Evolutionary conservation across 2,329 filamentous ascomycete genomes (phyloP).

Genomic region (Trichoderma polysporum): DNA sequence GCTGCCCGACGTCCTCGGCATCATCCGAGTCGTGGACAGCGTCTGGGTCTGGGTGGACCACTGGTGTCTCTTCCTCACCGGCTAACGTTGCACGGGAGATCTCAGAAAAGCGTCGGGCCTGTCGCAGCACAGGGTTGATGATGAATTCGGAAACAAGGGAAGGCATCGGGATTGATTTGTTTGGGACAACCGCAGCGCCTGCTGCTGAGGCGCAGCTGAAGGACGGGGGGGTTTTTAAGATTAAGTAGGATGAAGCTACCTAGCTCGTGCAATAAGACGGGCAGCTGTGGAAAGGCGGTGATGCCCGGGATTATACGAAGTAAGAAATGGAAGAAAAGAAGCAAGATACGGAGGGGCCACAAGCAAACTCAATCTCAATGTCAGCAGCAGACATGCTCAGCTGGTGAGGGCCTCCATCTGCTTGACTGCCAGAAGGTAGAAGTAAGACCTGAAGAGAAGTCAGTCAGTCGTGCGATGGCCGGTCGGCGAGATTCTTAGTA

Average conservation of each 20-base stretch:
- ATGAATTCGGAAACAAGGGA: conserved; percentile 64
- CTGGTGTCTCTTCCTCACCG: conserved; percentile 34
- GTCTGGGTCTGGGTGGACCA: conserved; percentile 26
- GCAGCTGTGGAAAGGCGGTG: conserved; percentile 4
- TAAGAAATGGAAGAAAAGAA: not conserved
- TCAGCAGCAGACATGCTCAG: not conserved
- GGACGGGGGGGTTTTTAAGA: conserved; percentile 1
- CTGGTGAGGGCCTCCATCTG: not conserved
- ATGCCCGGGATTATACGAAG: not conserved
- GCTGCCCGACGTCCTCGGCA: conserved; percentile 22
- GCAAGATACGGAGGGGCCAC: not conserved
- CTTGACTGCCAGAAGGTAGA: not conserved
- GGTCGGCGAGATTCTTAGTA: conserved; percentile 3
- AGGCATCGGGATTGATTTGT: conserved; percentile 48
- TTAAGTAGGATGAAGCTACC: conserved; percentile 7
- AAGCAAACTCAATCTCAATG: not conserved
- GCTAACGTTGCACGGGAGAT: conserved; percentile 43
- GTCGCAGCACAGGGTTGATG: conserved; percentile 65
- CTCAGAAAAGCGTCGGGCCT: conserved; percentile 63
- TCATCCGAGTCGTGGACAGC: conserved; percentile 32
- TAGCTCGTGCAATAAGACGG: not conserved
- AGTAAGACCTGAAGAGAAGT: not conserved
- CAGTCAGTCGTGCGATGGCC: not conserved
- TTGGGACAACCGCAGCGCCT: conserved; percentile 7
- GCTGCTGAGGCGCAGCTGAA: conserved; percentile 3